Evolutionary conservation across 2,329 filamentous ascomycete genomes (phyloP).

Genomic region (Ascochyta lentis): DNA sequence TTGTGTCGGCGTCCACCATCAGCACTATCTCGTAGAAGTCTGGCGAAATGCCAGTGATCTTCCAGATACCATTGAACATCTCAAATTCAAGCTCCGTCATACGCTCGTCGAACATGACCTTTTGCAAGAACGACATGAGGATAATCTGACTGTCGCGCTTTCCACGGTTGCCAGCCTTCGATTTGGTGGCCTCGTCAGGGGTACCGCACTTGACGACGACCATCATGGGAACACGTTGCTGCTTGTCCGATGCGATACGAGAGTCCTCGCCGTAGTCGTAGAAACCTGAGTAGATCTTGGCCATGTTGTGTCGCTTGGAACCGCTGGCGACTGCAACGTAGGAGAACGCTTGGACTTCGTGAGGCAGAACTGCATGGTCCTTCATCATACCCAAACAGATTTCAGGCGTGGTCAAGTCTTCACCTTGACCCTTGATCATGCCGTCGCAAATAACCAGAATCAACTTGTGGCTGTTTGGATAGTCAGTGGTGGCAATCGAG

Average conservation of each 20-base stretch:
- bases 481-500: slow-evolving; percentile 96
- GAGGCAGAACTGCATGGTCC: slow-evolving; percentile 78
- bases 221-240: slow-evolving; percentile 98
- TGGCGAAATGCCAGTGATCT: slow-evolving; percentile 95
- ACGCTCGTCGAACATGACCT: slow-evolving; percentile 99
- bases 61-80: slow-evolving; percentile 99
- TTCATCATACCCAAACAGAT: slow-evolving; percentile 93
- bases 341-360: slow-evolving; percentile 88
- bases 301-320: slow-evolving; percentile 99
- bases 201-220: slow-evolving; percentile 95
- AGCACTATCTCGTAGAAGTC: slow-evolving; percentile 98
- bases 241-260: slow-evolving; percentile 79
- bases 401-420: slow-evolving; percentile 85
- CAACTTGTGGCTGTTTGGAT: slow-evolving; percentile 98
- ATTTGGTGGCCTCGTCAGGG: slow-evolving; percentile 77
- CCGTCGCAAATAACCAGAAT: slow-evolving; percentile 97
- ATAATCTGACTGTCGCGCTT: slow-evolving; percentile 99
- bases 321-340: slow-evolving; percentile 97
- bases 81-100: slow-evolving; percentile 99
- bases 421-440: slow-evolving; percentile 95
- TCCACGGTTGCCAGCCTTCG: slow-evolving; percentile 95
- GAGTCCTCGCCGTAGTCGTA: slow-evolving; percentile 92
- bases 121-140: slow-evolving; percentile 98
- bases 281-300: slow-evolving; percentile 96
- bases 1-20: slow-evolving; percentile 99